A percentile compares a stretch with the other conserved stretches of the same genome.
phyloP scores from a whole-genome alignment of 192 early-diverging fungal species.

The Rhizoclosmatium sp. region DNA sequence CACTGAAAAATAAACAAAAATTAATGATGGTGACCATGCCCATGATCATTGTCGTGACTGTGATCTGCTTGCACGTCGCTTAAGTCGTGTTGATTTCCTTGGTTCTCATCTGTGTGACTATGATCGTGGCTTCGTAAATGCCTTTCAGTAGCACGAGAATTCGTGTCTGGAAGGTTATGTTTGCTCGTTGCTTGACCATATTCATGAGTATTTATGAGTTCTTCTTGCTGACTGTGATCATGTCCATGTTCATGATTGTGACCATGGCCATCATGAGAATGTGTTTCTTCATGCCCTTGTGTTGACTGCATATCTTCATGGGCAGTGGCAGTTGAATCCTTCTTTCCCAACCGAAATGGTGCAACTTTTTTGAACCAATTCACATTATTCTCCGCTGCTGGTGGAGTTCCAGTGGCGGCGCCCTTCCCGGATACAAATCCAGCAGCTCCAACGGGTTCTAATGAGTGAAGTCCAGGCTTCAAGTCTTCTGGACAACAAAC shows the following conservation, averaged over 20 bases:
- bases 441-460: background rate
- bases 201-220: no score
- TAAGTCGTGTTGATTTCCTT: no score
- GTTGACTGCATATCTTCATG: background rate
- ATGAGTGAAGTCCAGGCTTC: background rate
- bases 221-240: background rate
- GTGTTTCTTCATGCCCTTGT: background rate
- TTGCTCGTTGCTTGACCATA: no score
- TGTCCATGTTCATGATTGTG: background rate
- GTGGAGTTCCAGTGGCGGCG: no score
- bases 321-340: background rate
- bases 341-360: slow-evolving; percentile 12
- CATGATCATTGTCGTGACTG: background rate
- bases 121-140: no score
- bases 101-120: no score
- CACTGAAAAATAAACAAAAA: background rate
- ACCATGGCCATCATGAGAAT: background rate
- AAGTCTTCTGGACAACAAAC: slow-evolving; percentile 19
- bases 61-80: background rate
- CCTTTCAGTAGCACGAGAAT: no score
- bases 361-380: slow-evolving; percentile 14
- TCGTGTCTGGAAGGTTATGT: no score
- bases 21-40: background rate
- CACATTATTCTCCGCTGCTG: background rate
- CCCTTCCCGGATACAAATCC: no score